Conservation (phyloP, 371 early-diverging fungal species). For the Sanchytrium tribonematis region DNA sequence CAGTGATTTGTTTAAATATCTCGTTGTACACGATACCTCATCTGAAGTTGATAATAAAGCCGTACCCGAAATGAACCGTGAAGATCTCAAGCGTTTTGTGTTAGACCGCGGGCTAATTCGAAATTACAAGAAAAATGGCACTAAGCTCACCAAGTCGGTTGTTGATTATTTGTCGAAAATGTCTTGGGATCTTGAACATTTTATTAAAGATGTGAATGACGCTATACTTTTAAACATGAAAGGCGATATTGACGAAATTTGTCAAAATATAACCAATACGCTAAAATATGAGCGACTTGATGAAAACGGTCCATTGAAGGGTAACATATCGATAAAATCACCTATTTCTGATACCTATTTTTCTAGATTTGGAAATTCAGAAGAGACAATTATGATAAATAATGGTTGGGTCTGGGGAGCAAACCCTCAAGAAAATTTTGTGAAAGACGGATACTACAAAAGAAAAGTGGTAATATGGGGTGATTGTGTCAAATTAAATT, state of each 20-base stretch:
- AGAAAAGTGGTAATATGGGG: conserved; percentile 88
- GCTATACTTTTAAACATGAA: conserved; percentile 53
- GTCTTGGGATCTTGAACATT: conserved; percentile 9
- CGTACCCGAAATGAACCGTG: conserved; percentile 67
- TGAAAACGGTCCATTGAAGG: conserved; percentile 25
- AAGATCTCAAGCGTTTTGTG: conserved; percentile 17
- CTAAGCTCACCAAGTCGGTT: conserved; percentile 10
- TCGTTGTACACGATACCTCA: conserved; percentile 26
- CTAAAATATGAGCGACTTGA: conserved; percentile 61
- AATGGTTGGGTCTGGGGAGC: conserved; percentile 98
- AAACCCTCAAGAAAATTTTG: conserved; percentile 71
- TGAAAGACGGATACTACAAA: conserved; percentile 45
- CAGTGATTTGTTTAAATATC: conserved; percentile 29
- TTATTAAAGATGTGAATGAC: conserved; percentile 56
- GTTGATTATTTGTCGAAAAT: conserved; percentile 18
- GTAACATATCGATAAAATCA: conserved; percentile 18
- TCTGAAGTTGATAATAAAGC: conserved; percentile 30
- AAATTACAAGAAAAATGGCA: conserved; percentile 20
- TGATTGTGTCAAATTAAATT: conserved; percentile 87
- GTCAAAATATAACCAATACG: conserved; percentile 39
- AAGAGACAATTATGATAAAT: conserved; percentile 43
- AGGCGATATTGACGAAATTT: conserved; percentile 33
- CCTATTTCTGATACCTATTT: conserved; percentile 73
- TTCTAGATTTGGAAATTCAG: conserved; percentile 27
- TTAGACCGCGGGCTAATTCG: conserved; percentile 12